Evolutionary conservation across 164 flowering plant genomes (phyloP).

Genomic region (Brasenia schreberi): DNA sequence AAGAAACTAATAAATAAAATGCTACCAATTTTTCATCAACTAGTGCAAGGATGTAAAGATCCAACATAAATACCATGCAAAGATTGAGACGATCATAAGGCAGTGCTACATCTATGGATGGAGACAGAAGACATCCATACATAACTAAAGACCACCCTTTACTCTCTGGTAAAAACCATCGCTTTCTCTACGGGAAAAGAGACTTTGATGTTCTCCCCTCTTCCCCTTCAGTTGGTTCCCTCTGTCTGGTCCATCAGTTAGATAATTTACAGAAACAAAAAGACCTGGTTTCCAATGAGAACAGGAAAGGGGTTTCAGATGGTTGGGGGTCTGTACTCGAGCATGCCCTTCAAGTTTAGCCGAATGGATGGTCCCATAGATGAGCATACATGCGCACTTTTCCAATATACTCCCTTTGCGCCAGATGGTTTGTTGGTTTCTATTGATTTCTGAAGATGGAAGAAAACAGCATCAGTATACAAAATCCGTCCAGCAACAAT

Average conservation of each 20-base stretch:
- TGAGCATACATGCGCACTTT: constrained; percentile 79
- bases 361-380: constrained; percentile 95
- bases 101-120: not conserved
- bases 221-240: not conserved
- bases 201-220: not conserved
- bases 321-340: constrained; percentile 53
- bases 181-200: not conserved
- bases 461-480: not conserved
- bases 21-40: too few relatives aligned
- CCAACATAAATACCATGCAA: too few relatives aligned
- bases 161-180: too few relatives aligned
- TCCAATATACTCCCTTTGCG: constrained; percentile 94
- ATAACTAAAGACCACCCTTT: not conserved
- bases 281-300: not conserved
- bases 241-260: not conserved
- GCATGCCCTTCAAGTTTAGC: constrained; percentile 70
- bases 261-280: not conserved
- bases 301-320: not conserved
- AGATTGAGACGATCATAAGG: not conserved
- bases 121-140: not conserved
- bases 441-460: constrained; percentile 57
- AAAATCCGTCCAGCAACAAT: not conserved
- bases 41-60: too few relatives aligned
- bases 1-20: too few relatives aligned
- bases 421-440: constrained; percentile 87